These are phyloP conservation scores for Solanum etuberosum DNA, from an alignment of 257 asterid genomes.

Conservation along the genomic window DNA sequence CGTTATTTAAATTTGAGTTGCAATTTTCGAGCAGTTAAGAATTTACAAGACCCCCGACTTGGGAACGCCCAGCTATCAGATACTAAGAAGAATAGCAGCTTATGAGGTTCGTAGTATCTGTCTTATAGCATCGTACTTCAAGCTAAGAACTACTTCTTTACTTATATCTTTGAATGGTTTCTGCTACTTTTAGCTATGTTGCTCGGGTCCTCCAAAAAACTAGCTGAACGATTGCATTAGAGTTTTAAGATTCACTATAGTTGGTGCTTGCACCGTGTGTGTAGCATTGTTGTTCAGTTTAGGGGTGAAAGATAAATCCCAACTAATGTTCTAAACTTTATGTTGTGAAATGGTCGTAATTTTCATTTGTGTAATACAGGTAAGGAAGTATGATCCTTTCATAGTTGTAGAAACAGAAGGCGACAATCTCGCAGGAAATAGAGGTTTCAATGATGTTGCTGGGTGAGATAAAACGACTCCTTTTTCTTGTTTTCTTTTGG, in stretches of 20 bases:
- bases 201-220: neutral
- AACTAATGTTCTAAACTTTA: neutral
- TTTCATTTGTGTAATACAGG: constrained; percentile 23
- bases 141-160: neutral
- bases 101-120: constrained; percentile 47
- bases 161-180: neutral
- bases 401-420: constrained; percentile 65
- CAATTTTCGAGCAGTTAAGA: constrained; percentile 39
- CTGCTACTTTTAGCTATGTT: neutral
- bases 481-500: neutral
- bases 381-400: constrained; percentile 62
- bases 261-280: neutral
- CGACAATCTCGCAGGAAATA: constrained; percentile 61
- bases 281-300: neutral
- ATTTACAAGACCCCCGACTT: constrained; percentile 73
- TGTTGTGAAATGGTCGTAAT: neutral
- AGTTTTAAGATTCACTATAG: neutral
- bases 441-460: constrained; percentile 74
- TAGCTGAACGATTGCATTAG: neutral
- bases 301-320: neutral
- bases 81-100: constrained; percentile 55
- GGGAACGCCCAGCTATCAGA: constrained; percentile 68
- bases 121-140: neutral
- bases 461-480: constrained; percentile 36
- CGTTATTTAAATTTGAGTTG: neutral